These are phyloP conservation scores for Dothistroma septosporum DNA, from an alignment of 2,329 filamentous ascomycete species.

Conservation along the genomic window DNA sequence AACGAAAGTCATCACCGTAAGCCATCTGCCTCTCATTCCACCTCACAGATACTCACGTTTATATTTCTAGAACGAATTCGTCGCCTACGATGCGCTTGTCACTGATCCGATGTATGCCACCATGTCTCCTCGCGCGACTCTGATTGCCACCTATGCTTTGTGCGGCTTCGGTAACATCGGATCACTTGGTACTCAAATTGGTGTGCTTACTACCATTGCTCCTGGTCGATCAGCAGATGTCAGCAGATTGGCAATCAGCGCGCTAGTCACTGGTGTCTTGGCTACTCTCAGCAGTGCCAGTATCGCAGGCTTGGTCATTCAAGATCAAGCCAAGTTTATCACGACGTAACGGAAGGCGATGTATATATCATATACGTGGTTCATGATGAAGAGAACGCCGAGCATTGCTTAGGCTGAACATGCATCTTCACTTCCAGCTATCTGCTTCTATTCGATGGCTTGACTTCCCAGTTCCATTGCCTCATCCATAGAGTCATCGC, in stretches of 20 bases:
- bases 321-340: slow-evolving; percentile 40
- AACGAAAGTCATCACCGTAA: slow-evolving; percentile 71
- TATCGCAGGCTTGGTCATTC: slow-evolving; percentile 72
- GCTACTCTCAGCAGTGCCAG: slow-evolving; percentile 74
- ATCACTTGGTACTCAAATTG: slow-evolving; percentile 83
- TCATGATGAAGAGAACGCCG: background rate
- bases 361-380: background rate
- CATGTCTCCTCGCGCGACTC: slow-evolving; percentile 65
- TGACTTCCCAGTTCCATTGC: slow-evolving; percentile 10
- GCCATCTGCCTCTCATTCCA: slow-evolving; percentile 20
- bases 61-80: slow-evolving; percentile 64
- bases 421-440: background rate
- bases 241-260: slow-evolving; percentile 68
- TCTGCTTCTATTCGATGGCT: background rate
- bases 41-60: slow-evolving; percentile 5
- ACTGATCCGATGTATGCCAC: slow-evolving; percentile 49
- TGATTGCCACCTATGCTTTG: slow-evolving; percentile 82
- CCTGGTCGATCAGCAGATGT: slow-evolving; percentile 71
- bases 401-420: background rate
- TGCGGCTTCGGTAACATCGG: slow-evolving; percentile 76
- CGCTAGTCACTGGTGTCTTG: slow-evolving; percentile 72
- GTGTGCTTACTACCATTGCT: slow-evolving; percentile 77
- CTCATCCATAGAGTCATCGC: slow-evolving; percentile 19
- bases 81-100: slow-evolving; percentile 61
- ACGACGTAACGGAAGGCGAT: background rate